Percentiles rank a stretch among this genome's conserved stretches.
Evolutionary conservation across 352 stramenopile species (phyloP).

Genomic region (Phytopythium cucurbitacearum): DNA sequence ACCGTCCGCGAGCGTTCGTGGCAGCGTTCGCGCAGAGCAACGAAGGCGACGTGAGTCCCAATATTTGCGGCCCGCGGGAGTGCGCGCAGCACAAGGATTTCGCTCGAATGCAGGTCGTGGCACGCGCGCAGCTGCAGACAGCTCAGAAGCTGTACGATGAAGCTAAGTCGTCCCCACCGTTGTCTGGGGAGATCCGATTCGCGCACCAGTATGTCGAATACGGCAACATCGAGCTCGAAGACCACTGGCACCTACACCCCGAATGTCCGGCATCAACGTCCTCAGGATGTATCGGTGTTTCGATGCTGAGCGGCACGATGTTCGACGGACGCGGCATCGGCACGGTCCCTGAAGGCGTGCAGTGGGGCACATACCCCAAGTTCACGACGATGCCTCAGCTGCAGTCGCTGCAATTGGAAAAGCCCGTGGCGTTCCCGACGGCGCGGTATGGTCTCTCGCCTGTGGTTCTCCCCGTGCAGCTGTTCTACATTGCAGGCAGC

Average conservation of each 20-base stretch:
- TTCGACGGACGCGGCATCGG: constrained; percentile 73
- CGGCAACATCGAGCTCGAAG: constrained; percentile 49
- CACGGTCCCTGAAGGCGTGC: constrained; percentile 57
- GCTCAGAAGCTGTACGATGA: constrained; percentile 54
- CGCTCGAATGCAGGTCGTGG: constrained; percentile 76
- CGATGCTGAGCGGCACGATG: constrained; percentile 76
- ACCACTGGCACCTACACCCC: constrained; percentile 64
- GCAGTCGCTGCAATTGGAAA: constrained; percentile 72
- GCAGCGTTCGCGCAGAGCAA: constrained; percentile 93
- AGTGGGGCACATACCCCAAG: constrained; percentile 65
- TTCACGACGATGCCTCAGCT: constrained; percentile 72
- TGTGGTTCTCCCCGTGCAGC: constrained; percentile 62
- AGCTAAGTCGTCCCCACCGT: constrained; percentile 24
- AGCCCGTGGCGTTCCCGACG: constrained; percentile 76
- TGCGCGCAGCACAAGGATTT: constrained; percentile 69
- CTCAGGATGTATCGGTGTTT: constrained; percentile 77
- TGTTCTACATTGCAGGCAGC: constrained; percentile 52
- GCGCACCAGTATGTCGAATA: constrained; percentile 82
- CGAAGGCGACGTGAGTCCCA: constrained; percentile 91
- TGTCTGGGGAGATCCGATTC: constrained; percentile 40
- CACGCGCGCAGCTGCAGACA: constrained; percentile 63
- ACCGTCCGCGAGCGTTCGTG: constrained; percentile 84
- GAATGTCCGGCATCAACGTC: constrained; percentile 65
- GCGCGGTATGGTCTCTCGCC: constrained; percentile 71
- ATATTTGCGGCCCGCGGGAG: constrained; percentile 79